A percentile compares a stretch with the other conserved stretches of the same genome.
These are phyloP conservation scores for Martiniozyma asiatica DNA, from an alignment of 1,139 yeast genomes.

Conservation along the genomic window DNA sequence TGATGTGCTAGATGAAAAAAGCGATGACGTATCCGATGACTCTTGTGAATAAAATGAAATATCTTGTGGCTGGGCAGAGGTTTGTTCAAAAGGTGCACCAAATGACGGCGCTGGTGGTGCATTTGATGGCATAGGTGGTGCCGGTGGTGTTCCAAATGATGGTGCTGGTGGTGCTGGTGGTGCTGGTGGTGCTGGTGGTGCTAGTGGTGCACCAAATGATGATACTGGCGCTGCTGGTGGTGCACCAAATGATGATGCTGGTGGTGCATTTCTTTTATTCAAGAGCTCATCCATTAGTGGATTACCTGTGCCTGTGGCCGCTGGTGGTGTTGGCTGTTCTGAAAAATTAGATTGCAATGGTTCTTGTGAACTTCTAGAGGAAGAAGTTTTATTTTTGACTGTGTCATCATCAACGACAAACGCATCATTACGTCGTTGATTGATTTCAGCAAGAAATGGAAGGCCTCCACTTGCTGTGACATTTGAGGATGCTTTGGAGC, in stretches of 20 bases:
- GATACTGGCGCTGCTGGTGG: not conserved
- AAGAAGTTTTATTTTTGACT: conserved; percentile 6
- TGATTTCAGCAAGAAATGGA: conserved; percentile 46
- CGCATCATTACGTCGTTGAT: conserved; percentile 40
- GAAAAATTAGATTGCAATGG: conserved; percentile 11
- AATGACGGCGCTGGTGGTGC: conserved; percentile 8
- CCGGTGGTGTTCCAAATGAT: conserved; percentile 1
- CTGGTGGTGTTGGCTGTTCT: conserved; percentile 6
- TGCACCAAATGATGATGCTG: not conserved
- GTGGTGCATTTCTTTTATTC: conserved; percentile 6
- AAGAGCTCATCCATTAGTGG: conserved; percentile 11
- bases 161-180: conserved; percentile 3
- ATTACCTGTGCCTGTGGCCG: conserved; percentile 8
- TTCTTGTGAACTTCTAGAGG: conserved; percentile 10
- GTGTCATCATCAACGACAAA: conserved; percentile 27
- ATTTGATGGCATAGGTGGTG: conserved; percentile 13
- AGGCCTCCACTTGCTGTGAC: conserved; percentile 23
- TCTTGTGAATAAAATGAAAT: conserved; percentile 2
- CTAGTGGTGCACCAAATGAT: conserved; percentile 1
- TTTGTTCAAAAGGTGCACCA: conserved; percentile 6
- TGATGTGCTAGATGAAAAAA: conserved; percentile 8
- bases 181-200: conserved; percentile 2
- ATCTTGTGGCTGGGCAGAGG: conserved; percentile 5
- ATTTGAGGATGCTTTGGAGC: too few relatives aligned
- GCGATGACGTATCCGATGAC: conserved; percentile 7